phyloP scores from a whole-genome alignment of 495 filamentous ascomycete genomes.

The Neurospora terricola region DNA sequence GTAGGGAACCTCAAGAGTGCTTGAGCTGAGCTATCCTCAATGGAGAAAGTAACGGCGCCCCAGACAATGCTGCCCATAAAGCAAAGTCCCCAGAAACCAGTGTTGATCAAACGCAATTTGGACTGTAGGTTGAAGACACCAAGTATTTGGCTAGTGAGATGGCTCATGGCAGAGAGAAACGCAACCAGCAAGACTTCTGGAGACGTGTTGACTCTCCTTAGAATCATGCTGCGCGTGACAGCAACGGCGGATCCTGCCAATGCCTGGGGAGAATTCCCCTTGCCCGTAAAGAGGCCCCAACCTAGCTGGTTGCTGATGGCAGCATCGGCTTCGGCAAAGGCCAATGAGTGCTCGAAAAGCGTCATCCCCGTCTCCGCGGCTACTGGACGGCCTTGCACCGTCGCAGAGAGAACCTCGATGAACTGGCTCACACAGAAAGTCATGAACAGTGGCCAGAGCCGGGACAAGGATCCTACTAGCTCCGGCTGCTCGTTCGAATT shows the following conservation, averaged over 20 bases:
- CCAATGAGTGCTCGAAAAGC: constrained; percentile 89
- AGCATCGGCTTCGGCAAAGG: constrained; percentile 91
- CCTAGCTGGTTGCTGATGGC: constrained; percentile 68
- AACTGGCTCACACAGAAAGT: constrained; percentile 79
- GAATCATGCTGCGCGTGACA: constrained; percentile 46
- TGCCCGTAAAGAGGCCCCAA: constrained; percentile 47
- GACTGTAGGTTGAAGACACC: constrained; percentile 71
- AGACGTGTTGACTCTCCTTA: constrained; percentile 62
- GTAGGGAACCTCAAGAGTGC: constrained; percentile 72
- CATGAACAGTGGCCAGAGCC: constrained; percentile 83
- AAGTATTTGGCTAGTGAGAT: constrained; percentile 73
- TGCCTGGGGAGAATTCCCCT: constrained; percentile 30
- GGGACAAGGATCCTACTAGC: constrained; percentile 63
- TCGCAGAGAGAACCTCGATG: constrained; percentile 74
- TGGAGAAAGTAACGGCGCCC: constrained; percentile 52
- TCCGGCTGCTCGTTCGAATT: constrained; percentile 25
- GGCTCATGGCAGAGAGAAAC: constrained; percentile 80
- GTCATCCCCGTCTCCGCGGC: constrained; percentile 92
- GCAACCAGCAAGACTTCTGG: constrained; percentile 81
- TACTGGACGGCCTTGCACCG: constrained; percentile 73
- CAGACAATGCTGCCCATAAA: constrained; percentile 76
- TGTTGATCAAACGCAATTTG: constrained; percentile 69
- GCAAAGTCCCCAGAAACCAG: constrained; percentile 76
- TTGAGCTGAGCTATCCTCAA: constrained; percentile 36
- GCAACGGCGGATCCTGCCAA: constrained; percentile 33